A percentile compares a stretch with the other conserved stretches of the same genome.
These are phyloP conservation scores for Fusarium penzigii DNA, from an alignment of 2,329 filamentous ascomycete species.

Conservation along the genomic window DNA sequence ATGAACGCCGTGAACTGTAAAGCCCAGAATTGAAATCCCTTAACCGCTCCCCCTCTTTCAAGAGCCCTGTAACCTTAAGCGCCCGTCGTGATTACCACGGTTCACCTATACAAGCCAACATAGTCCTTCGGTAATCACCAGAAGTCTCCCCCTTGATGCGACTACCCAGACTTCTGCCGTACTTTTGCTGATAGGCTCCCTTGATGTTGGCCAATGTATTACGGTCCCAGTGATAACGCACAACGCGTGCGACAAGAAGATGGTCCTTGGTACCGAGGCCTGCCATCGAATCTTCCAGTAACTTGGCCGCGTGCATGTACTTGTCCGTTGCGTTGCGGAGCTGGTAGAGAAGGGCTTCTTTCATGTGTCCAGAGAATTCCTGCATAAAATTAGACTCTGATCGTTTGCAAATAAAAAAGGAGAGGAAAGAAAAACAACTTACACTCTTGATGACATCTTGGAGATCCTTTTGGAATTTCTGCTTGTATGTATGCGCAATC, in stretches of 20 bases:
- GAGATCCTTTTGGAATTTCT: conserved; percentile 69
- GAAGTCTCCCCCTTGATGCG: conserved; percentile 82
- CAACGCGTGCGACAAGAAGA: conserved; percentile 73
- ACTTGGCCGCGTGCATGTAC: conserved; percentile 77
- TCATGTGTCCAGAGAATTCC: conserved; percentile 92
- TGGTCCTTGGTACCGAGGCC: conserved; percentile 86
- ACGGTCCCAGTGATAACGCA: conserved; percentile 82
- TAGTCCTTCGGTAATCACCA: conserved; percentile 75
- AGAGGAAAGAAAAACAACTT: conserved; percentile 25
- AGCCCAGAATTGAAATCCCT: background rate
- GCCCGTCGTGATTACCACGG: conserved; percentile 18
- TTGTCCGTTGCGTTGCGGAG: conserved; percentile 76
- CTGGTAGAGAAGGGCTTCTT: conserved; percentile 78
- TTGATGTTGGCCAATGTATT: conserved; percentile 75
- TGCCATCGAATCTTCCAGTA: conserved; percentile 85
- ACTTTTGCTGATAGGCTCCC: conserved; percentile 72
- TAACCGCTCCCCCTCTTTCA: background rate
- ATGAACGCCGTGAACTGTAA: background rate
- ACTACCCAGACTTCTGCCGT: conserved; percentile 64
- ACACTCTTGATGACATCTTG: conserved; percentile 73
- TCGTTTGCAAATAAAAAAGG: no score
- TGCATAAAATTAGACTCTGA: conserved; percentile 28
- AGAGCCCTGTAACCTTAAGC: background rate
- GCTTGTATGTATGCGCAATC: conserved; percentile 73
- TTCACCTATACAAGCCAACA: conserved; percentile 69